phyloP scores from a whole-genome alignment of 805 yeast species.

The Sugiyamaella mastotermitis region DNA sequence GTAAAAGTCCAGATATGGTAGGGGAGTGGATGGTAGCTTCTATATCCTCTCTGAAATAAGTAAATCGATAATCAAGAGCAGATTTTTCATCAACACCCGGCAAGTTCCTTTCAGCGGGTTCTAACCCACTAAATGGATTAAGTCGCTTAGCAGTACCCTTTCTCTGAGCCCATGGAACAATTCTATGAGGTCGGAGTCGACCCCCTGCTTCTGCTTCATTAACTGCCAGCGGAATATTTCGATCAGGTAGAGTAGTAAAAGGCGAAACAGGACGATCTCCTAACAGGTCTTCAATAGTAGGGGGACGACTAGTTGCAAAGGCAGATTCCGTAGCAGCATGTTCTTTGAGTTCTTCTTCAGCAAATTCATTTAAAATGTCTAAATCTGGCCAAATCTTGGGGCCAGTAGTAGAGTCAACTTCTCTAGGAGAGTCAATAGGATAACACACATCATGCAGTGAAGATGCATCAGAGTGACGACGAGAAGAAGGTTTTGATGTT shows the following conservation, averaged over 20 bases:
- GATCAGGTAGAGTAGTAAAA: conserved; percentile 5
- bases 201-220: conserved; percentile 57
- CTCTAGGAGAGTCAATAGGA: conserved; percentile 51
- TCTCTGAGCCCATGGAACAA: conserved; percentile 59
- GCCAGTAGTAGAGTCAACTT: conserved; percentile 21
- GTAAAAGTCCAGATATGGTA: conserved; percentile 72
- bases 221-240: conserved; percentile 27
- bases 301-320: conserved; percentile 18
- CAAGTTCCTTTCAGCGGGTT: conserved; percentile 13
- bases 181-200: conserved; percentile 66
- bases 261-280: conserved; percentile 13
- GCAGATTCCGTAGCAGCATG: conserved; percentile 25
- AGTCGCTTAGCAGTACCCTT: conserved; percentile 2
- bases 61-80: conserved; percentile 65
- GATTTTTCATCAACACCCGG: conserved; percentile 31
- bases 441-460: conserved; percentile 90
- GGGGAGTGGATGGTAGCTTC: conserved; percentile 89
- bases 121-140: conserved; percentile 5
- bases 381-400: conserved; percentile 77
- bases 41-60: conserved; percentile 86
- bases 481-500: conserved; percentile 56
- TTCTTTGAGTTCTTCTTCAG: conserved; percentile 57
- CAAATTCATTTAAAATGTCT: conserved; percentile 65
- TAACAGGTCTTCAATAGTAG: conserved; percentile 13
- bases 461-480: conserved; percentile 53